Evolutionary conservation across 306 rosid species (phyloP).

Genomic region (Pueraria montana): DNA sequence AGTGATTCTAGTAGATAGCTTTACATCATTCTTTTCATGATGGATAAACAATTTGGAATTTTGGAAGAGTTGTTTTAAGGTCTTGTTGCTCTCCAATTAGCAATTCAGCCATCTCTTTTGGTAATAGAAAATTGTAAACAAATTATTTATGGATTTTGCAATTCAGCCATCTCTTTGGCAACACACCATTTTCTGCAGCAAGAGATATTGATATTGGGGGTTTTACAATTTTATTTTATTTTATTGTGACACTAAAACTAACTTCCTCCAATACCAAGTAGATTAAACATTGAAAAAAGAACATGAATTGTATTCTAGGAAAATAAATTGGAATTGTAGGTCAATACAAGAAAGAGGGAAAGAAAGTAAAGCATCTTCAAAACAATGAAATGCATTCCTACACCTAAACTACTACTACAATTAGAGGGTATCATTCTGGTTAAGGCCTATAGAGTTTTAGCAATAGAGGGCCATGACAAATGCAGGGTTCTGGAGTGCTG

Average conservation of each 20-base stretch:
- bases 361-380: slow-evolving; percentile 41
- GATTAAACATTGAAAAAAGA: neutral
- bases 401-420: slow-evolving; percentile 37
- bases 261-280: neutral
- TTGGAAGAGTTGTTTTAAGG: neutral
- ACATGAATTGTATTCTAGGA: slow-evolving; percentile 22
- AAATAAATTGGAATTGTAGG: slow-evolving; percentile 40
- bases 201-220: neutral
- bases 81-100: neutral
- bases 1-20: slow-evolving; percentile 2
- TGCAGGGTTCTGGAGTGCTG: neutral
- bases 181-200: slow-evolving; percentile 16
- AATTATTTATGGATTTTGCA: neutral
- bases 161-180: neutral
- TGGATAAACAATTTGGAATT: slow-evolving; percentile 20
- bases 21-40: slow-evolving; percentile 24
- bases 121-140: slow-evolving; percentile 2
- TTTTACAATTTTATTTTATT: neutral
- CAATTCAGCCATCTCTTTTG: slow-evolving; percentile 28
- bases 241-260: neutral
- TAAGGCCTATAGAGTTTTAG: slow-evolving; percentile 32
- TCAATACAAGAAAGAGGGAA: slow-evolving; percentile 23
- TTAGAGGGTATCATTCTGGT: slow-evolving; percentile 40
- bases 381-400: slow-evolving; percentile 48
- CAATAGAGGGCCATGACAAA: neutral